A percentile compares a stretch with the other conserved stretches of the same genome.
phyloP scores from a whole-genome alignment of 140 eudicot species.

The Senecio squalidus region DNA sequence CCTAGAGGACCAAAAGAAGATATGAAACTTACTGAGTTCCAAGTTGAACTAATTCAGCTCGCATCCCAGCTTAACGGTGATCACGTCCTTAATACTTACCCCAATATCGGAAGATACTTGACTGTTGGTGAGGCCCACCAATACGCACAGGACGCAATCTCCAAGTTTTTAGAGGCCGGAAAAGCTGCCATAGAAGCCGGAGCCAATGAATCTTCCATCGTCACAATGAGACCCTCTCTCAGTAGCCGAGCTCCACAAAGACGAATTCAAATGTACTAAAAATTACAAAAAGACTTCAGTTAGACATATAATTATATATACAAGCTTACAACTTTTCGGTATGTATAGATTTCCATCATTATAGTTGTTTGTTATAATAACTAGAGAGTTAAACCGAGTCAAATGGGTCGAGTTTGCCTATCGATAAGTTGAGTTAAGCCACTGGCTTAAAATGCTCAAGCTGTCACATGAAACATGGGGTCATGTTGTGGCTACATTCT shows the following conservation, averaged over 20 bases:
- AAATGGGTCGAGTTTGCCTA: constrained; percentile 23
- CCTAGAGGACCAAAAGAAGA: constrained; percentile 81
- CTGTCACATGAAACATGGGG: constrained; percentile 27
- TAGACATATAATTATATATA: neutral
- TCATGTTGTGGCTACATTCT: constrained; percentile 27
- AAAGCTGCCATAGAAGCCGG: constrained; percentile 80
- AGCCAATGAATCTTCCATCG: constrained; percentile 77
- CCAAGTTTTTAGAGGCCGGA: constrained; percentile 90
- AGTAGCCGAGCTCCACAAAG: constrained; percentile 47
- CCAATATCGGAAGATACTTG: constrained; percentile 69
- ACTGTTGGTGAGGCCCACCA: constrained; percentile 62
- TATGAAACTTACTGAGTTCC: constrained; percentile 65
- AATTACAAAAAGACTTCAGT: neutral
- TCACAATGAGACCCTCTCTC: constrained; percentile 82
- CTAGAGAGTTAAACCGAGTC: constrained; percentile 15
- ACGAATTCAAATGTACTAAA: constrained; percentile 14
- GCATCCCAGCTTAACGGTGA: constrained; percentile 97
- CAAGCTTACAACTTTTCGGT: neutral
- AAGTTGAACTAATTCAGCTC: constrained; percentile 73
- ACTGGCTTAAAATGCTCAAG: constrained; percentile 34
- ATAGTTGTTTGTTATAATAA: neutral
- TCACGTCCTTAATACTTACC: constrained; percentile 65
- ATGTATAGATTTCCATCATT: neutral
- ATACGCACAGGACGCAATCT: constrained; percentile 77
- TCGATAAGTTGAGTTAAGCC: constrained; percentile 27